phyloP scores from a whole-genome alignment of 768 basidiomycete genomes.

The Cystobasidiopsis lactophilus region DNA sequence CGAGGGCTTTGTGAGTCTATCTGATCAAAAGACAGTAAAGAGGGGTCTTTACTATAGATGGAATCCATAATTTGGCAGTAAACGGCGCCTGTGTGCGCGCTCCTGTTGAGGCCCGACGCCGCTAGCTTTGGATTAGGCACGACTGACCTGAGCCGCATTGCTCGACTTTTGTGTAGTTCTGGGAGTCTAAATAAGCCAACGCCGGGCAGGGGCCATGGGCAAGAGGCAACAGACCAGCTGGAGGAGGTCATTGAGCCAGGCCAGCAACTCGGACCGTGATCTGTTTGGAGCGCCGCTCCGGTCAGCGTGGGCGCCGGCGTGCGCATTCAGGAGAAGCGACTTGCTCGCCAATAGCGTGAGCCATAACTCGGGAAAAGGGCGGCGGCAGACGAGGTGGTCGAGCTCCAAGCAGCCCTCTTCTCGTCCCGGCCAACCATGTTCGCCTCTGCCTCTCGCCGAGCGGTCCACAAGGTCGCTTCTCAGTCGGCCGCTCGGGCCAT shows the following conservation, averaged over 20 bases:
- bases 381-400: too few relatives aligned
- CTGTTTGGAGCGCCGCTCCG: too few relatives aligned
- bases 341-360: too few relatives aligned
- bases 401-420: too few relatives aligned
- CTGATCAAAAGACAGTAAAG: slow-evolving; percentile 21
- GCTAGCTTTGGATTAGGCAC: too few relatives aligned
- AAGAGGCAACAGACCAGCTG: slow-evolving; percentile 42
- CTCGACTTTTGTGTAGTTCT: slow-evolving; percentile 6
- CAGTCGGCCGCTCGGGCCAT: not conserved
- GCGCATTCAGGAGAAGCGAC: too few relatives aligned
- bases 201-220: not conserved
- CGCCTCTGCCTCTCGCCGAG: too few relatives aligned
- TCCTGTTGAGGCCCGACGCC: too few relatives aligned
- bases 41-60: slow-evolving; percentile 84
- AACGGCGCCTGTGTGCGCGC: slow-evolving; percentile 48
- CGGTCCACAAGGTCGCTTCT: too few relatives aligned
- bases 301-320: too few relatives aligned
- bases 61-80: slow-evolving; percentile 93
- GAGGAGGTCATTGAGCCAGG: slow-evolving; percentile 85
- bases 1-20: not conserved
- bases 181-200: not conserved
- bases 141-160: slow-evolving; percentile 12
- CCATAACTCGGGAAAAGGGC: too few relatives aligned
- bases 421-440: too few relatives aligned
- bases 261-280: slow-evolving; percentile 47